A percentile compares a stretch with the other conserved stretches of the same genome.
These are phyloP conservation scores for Cryptococcus floricola DNA, from an alignment of 1,284 basidiomycete species.

Conservation along the genomic window DNA sequence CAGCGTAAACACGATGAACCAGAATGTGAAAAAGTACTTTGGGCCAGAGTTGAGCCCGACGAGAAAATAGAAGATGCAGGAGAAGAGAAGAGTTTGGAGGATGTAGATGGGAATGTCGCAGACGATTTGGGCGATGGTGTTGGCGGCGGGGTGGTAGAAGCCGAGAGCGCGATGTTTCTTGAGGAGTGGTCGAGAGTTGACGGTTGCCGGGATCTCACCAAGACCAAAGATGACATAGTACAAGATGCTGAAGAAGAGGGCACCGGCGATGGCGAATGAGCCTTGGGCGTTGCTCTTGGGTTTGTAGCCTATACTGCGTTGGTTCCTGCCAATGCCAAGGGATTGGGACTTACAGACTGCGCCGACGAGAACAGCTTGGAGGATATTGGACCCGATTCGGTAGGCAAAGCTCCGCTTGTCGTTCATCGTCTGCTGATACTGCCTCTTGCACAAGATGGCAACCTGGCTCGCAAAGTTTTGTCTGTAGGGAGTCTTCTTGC, in stretches of 20 bases:
- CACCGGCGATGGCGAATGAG: too few species aligned
- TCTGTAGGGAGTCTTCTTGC: constrained; percentile 48
- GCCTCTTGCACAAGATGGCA: too few species aligned
- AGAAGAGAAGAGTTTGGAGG: background rate
- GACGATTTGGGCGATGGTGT: background rate
- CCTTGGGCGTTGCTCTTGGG: too few species aligned
- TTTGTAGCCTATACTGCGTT: too few species aligned
- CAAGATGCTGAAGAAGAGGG: too few species aligned
- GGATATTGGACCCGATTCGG: background rate
- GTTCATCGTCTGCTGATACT: background rate
- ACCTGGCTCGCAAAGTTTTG: too few species aligned
- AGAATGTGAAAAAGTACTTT: constrained; percentile 18
- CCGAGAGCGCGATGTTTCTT: background rate
- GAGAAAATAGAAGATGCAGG: background rate
- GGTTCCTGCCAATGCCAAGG: too few species aligned
- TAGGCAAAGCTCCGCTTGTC: background rate
- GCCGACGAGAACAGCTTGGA: background rate
- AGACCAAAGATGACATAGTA: too few species aligned
- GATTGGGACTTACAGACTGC: background rate
- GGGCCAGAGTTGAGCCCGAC: background rate
- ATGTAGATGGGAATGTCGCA: background rate
- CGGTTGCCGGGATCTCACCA: background rate
- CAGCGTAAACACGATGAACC: constrained; percentile 33
- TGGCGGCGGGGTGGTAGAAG: background rate
- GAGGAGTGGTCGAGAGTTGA: background rate